These are phyloP conservation scores for Naumovozyma castellii DNA, from an alignment of 805 yeast genomes.

Conservation along the genomic window DNA sequence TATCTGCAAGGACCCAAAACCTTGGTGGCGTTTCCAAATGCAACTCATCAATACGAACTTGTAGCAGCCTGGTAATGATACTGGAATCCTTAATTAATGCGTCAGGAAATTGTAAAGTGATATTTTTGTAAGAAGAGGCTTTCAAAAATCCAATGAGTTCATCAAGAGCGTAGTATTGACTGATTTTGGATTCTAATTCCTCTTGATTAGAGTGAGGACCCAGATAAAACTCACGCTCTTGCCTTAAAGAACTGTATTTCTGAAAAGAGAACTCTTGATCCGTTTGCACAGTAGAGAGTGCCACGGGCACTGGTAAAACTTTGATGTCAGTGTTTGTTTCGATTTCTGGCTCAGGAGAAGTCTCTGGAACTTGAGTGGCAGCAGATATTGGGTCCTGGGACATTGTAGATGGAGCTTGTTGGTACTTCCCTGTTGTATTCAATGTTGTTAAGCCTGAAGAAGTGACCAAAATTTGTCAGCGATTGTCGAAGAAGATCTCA, in stretches of 20 bases:
- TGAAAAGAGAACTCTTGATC: constrained; percentile 45
- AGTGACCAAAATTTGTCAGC: not conserved
- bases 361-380: not conserved
- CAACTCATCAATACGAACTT: constrained; percentile 25
- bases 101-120: constrained; percentile 92
- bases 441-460: too few relatives aligned
- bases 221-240: constrained; percentile 24
- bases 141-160: constrained; percentile 36
- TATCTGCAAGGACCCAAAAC: constrained; percentile 85
- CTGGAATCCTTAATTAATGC: constrained; percentile 67
- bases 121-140: constrained; percentile 30
- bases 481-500: not conserved
- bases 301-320: constrained; percentile 45
- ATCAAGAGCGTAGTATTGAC: constrained; percentile 46
- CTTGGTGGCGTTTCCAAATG: constrained; percentile 13
- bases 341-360: constrained; percentile 1
- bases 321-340: not conserved
- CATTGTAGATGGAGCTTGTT: not conserved
- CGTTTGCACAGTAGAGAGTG: constrained; percentile 65
- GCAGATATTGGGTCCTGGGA: not conserved
- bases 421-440: too few relatives aligned
- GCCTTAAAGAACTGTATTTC: constrained; percentile 27
- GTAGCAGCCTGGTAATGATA: constrained; percentile 49
- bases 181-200: constrained; percentile 31
- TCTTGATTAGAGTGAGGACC: constrained; percentile 18